phyloP scores from a whole-genome alignment of 768 basidiomycete genomes.

The Daedalea quercina region DNA sequence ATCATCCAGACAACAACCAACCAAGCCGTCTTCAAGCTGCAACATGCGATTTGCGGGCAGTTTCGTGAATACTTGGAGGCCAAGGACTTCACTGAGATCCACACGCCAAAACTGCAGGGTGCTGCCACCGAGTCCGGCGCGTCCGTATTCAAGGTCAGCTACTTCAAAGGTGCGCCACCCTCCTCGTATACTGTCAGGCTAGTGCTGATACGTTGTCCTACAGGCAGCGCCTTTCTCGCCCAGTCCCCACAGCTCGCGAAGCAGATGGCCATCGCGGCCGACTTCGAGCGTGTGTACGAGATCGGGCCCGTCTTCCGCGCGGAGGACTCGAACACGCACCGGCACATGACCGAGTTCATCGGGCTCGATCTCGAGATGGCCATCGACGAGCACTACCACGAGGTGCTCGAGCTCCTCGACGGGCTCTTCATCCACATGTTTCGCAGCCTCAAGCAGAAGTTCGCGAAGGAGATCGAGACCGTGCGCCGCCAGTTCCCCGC shows the following conservation, averaged over 20 bases:
- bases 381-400: constrained; percentile 98
- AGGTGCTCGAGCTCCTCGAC: constrained; percentile 91
- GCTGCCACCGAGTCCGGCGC: constrained; percentile 97
- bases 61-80: constrained; percentile 78
- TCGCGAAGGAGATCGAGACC: constrained; percentile 74
- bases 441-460: constrained; percentile 69
- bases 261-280: constrained; percentile 98
- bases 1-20: constrained; percentile 79
- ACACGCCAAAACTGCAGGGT: constrained; percentile 95
- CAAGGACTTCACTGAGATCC: constrained; percentile 87
- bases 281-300: constrained; percentile 98
- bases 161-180: constrained; percentile 76
- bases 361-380: constrained; percentile 99
- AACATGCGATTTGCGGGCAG: constrained; percentile 79
- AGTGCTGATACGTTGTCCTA: not conserved
- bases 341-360: constrained; percentile 97
- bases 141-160: constrained; percentile 94
- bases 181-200: not conserved
- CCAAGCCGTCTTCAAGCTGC: constrained; percentile 91
- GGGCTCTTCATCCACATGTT: constrained; percentile 83
- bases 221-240: constrained; percentile 87
- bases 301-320: constrained; percentile 97
- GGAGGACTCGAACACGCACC: constrained; percentile 94
- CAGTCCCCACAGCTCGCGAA: constrained; percentile 97
- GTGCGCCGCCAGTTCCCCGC: constrained; percentile 87